Percentiles rank a stretch among this genome's conserved stretches.
These are phyloP conservation scores for Fusarium sp. DNA, from an alignment of 2,329 filamentous ascomycete genomes.

Conservation along the genomic window DNA sequence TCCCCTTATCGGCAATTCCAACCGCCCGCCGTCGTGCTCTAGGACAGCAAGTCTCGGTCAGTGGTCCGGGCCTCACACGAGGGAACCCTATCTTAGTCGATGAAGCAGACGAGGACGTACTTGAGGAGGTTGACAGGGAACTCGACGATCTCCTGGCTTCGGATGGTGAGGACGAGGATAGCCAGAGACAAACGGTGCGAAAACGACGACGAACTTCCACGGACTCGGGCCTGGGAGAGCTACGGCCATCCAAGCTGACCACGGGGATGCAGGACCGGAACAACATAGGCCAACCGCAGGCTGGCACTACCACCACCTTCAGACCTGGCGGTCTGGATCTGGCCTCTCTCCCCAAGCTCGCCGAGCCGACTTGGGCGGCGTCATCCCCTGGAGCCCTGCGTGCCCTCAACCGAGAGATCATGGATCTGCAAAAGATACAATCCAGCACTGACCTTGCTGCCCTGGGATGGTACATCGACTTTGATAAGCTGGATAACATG, in stretches of 20 bases:
- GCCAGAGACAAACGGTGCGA: conserved; percentile 16
- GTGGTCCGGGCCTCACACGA: not conserved
- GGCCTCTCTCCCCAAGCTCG: conserved; percentile 70
- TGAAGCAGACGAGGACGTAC: not conserved
- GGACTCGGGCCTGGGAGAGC: conserved; percentile 32
- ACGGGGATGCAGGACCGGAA: conserved; percentile 23
- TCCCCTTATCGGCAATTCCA: conserved; percentile 45
- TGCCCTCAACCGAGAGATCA: conserved; percentile 62
- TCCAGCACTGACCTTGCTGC: conserved; percentile 67
- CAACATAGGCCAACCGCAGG: not conserved
- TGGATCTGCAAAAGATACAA: conserved; percentile 72
- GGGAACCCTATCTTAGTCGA: conserved; percentile 12
- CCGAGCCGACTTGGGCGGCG: conserved; percentile 44
- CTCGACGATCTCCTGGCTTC: conserved; percentile 36
- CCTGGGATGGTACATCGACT: conserved; percentile 87
- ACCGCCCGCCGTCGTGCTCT: conserved; percentile 25
- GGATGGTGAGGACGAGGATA: conserved; percentile 23
- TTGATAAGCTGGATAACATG: conserved; percentile 73
- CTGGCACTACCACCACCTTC: conserved; percentile 59
- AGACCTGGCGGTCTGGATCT: conserved; percentile 73
- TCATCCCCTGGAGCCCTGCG: conserved; percentile 42
- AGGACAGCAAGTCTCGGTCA: not conserved
- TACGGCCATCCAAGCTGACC: conserved; percentile 25
- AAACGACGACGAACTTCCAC: conserved; percentile 33
- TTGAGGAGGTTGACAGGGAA: conserved; percentile 20